Conservation (phyloP, 2,329 filamentous ascomycete species). For the Neurospora sp. region DNA sequence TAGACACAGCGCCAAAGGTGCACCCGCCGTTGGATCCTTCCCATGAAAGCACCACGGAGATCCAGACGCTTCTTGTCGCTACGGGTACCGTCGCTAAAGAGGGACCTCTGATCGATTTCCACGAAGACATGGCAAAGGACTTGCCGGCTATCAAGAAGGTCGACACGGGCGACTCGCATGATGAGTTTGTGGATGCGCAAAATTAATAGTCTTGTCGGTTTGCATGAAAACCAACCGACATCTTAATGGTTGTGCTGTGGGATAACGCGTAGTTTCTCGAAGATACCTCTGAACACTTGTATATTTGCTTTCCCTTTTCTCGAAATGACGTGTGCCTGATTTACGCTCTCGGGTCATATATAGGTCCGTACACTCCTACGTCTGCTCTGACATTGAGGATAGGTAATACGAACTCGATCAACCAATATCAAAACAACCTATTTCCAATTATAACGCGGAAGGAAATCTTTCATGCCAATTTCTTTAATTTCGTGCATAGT, state of each 20-base stretch:
- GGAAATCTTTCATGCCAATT: neutral
- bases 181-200: slow-evolving; percentile 31
- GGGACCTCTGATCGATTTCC: slow-evolving; percentile 47
- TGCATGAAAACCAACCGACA: neutral
- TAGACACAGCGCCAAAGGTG: neutral
- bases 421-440: neutral
- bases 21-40: slow-evolving; percentile 11
- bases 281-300: neutral
- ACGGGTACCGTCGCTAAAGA: slow-evolving; percentile 35
- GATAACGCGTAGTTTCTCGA: neutral
- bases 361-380: neutral
- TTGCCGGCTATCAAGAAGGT: slow-evolving; percentile 30
- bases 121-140: slow-evolving; percentile 40
- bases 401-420: neutral
- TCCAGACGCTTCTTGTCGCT: slow-evolving; percentile 32
- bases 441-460: neutral
- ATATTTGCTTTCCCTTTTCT: neutral
- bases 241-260: neutral
- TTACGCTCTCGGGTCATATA: neutral
- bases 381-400: neutral
- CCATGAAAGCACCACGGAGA: slow-evolving; percentile 25
- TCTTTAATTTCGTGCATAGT: neutral
- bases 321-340: neutral
- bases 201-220: slow-evolving; percentile 10
- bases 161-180: slow-evolving; percentile 26